These are phyloP conservation scores for Pistacia atlantica DNA, from an alignment of 345 rosid species.

Conservation along the genomic window DNA sequence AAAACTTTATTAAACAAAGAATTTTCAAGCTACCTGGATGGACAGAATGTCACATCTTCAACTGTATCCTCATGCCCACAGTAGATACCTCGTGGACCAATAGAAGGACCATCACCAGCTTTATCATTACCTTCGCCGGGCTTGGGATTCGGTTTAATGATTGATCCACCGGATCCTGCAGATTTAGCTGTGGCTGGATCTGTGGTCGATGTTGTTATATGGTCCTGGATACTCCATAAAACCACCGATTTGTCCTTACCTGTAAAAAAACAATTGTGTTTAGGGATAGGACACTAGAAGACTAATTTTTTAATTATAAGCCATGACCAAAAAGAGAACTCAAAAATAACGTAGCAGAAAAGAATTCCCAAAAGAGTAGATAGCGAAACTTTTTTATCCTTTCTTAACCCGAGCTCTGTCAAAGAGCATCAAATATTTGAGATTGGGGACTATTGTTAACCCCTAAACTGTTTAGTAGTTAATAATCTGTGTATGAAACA, in stretches of 20 bases:
- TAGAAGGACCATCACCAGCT: conserved; percentile 63
- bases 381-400: no score
- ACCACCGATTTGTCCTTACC: conserved; percentile 97
- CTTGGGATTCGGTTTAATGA: conserved; percentile 57
- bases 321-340: background rate
- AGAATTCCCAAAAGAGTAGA: no score
- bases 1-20: background rate
- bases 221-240: conserved; percentile 98
- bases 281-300: conserved; percentile 24
- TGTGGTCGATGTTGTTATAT: conserved; percentile 66
- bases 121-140: conserved; percentile 72
- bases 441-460: no score
- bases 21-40: conserved; percentile 69
- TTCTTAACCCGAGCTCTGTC: no score
- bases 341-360: no score
- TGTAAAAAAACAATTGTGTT: conserved; percentile 35
- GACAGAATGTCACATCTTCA: conserved; percentile 96
- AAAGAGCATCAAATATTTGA: no score
- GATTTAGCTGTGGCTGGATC: conserved; percentile 64
- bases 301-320: background rate
- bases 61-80: conserved; percentile 95
- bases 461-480: no score
- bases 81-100: conserved; percentile 95
- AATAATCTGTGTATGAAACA: no score
- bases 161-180: conserved; percentile 72